Conservation (phyloP, 2,329 filamentous ascomycete genomes). For the Uncinocarpus reesii region DNA sequence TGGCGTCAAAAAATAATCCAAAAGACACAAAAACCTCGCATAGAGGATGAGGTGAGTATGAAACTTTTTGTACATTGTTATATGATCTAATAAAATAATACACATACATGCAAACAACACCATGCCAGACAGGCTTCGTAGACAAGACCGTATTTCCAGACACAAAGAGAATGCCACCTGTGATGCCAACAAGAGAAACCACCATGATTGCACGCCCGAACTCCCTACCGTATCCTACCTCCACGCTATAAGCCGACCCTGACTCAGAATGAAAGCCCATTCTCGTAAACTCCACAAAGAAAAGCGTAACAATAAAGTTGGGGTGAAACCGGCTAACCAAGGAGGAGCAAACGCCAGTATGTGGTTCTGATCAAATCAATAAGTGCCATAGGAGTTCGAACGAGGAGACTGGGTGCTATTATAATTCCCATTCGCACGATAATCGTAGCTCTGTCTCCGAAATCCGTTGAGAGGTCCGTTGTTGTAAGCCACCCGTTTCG, state of each 20-base stretch:
- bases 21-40: too few relatives aligned
- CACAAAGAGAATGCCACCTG: slow-evolving; percentile 1
- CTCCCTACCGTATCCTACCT: slow-evolving; percentile 1
- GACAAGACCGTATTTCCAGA: too few relatives aligned
- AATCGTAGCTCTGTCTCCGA: slow-evolving; percentile 11
- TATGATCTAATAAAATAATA: too few relatives aligned
- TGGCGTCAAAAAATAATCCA: too few relatives aligned
- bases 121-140: too few relatives aligned
- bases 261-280: background rate
- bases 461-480: slow-evolving; percentile 15
- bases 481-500: slow-evolving; percentile 27
- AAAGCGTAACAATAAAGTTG: background rate
- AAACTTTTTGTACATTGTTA: too few relatives aligned
- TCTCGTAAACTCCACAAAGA: slow-evolving; percentile 1
- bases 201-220: background rate
- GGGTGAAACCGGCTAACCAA: background rate
- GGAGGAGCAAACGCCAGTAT: background rate
- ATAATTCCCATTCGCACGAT: slow-evolving; percentile 3
- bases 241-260: background rate
- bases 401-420: slow-evolving; percentile 2
- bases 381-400: slow-evolving; percentile 9
- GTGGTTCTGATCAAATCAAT: background rate
- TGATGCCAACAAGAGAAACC: background rate
- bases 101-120: too few relatives aligned
- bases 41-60: too few relatives aligned